These are phyloP conservation scores for Setomelanomma holmii DNA, from an alignment of 2,329 filamentous ascomycete genomes.

Conservation along the genomic window DNA sequence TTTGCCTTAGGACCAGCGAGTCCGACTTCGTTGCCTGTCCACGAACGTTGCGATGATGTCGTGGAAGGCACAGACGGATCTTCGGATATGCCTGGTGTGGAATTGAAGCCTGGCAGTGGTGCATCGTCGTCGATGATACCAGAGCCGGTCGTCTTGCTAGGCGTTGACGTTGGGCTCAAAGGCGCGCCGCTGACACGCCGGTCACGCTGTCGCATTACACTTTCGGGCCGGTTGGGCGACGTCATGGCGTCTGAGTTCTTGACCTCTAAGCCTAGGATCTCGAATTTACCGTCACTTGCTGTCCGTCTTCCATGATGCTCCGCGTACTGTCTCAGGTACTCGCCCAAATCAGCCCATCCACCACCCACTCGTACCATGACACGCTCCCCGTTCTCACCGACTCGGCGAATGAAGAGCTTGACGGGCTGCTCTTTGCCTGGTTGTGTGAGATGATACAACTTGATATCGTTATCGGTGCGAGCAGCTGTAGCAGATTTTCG, in stretches of 20 bases:
- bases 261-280: conserved; percentile 59
- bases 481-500: conserved; percentile 36
- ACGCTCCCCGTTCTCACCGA: conserved; percentile 87
- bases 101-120: conserved; percentile 31
- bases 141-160: conserved; percentile 27
- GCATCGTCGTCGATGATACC: conserved; percentile 27
- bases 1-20: conserved; percentile 74
- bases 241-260: conserved; percentile 25
- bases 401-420: conserved; percentile 91
- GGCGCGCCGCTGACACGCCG: conserved; percentile 30
- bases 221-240: conserved; percentile 38
- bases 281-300: conserved; percentile 62
- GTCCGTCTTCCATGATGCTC: conserved; percentile 84
- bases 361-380: conserved; percentile 98
- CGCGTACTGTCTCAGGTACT: conserved; percentile 93
- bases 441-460: conserved; percentile 88
- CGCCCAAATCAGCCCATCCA: conserved; percentile 96
- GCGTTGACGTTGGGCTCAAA: conserved; percentile 37
- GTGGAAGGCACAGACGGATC: conserved; percentile 35
- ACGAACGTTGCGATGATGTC: conserved; percentile 39
- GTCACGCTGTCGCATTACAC: conserved; percentile 34
- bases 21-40: conserved; percentile 60
- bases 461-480: conserved; percentile 69
- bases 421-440: conserved; percentile 85
- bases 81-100: conserved; percentile 35